Percentiles rank a stretch among this genome's conserved stretches.
These are phyloP conservation scores for Mucor circinelloides DNA, from an alignment of 371 early-diverging fungal genomes.

Conservation along the genomic window DNA sequence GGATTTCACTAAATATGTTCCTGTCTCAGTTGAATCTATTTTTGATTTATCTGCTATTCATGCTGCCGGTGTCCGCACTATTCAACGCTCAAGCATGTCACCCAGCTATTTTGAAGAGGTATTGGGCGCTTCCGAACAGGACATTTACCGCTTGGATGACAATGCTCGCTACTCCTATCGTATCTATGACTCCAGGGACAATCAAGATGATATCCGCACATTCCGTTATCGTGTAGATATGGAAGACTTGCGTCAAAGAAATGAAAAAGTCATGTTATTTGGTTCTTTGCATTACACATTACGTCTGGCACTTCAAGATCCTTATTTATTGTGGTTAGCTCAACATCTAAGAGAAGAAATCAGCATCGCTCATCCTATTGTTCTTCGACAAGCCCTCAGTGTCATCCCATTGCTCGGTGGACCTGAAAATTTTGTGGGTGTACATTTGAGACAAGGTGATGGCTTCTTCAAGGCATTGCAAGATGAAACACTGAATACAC, in stretches of 20 bases:
- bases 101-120: constrained; percentile 24
- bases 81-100: constrained; percentile 37
- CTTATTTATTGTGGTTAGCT: constrained; percentile 21
- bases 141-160: constrained; percentile 37
- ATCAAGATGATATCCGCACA: constrained; percentile 15
- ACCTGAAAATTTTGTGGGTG: constrained; percentile 38
- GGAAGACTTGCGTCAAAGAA: constrained; percentile 31
- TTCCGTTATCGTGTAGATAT: constrained; percentile 37
- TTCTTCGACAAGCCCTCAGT: constrained; percentile 27
- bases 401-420: constrained; percentile 44
- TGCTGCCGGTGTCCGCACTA: constrained; percentile 27
- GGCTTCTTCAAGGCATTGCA: constrained; percentile 39
- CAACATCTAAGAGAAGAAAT: constrained; percentile 32
- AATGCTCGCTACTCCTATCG: constrained; percentile 45
- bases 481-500: constrained; percentile 31
- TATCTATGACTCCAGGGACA: constrained; percentile 42
- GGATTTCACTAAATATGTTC: constrained; percentile 45
- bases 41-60: constrained; percentile 39
- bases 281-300: constrained; percentile 47
- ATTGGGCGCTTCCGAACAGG: constrained; percentile 16
- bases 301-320: constrained; percentile 31
- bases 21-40: constrained; percentile 37
- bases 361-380: constrained; percentile 39
- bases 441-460: constrained; percentile 50
- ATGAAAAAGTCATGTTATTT: constrained; percentile 50